Evolutionary conservation across 2,329 filamentous ascomycete species (phyloP).

Genomic region (Aquanectria penicillioides): DNA sequence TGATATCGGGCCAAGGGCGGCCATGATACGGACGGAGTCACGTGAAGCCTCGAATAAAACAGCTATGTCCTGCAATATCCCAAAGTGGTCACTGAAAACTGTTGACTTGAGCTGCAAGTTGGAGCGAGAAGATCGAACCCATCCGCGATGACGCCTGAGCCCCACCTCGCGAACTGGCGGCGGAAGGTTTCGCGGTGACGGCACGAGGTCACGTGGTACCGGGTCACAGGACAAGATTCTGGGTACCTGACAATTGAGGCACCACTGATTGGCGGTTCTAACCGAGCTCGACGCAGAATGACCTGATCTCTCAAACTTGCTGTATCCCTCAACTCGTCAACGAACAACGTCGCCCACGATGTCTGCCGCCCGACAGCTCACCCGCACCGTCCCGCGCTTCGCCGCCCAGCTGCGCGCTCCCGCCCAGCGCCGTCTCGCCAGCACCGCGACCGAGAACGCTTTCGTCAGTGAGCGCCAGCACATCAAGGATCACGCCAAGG

Average conservation of each 20-base stretch:
- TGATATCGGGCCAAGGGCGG: no score
- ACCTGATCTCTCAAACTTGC: constrained; percentile 46
- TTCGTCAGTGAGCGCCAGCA: constrained; percentile 93
- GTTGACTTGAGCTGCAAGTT: no score
- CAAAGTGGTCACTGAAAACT: no score
- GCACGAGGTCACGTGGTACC: constrained; percentile 45
- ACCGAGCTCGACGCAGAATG: constrained; percentile 48
- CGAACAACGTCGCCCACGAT: constrained; percentile 57
- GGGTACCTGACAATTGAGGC: constrained; percentile 46
- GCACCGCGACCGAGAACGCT: constrained; percentile 82
- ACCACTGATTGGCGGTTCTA: constrained; percentile 43
- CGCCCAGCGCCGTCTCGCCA: constrained; percentile 77
- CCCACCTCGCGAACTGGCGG: constrained; percentile 26
- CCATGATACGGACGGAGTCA: no score
- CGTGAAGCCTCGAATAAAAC: no score
- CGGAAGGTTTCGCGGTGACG: constrained; percentile 26
- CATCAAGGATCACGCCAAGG: constrained; percentile 89
- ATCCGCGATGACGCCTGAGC: constrained; percentile 5
- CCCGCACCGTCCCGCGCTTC: constrained; percentile 72
- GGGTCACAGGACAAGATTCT: constrained; percentile 14
- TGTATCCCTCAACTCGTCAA: constrained; percentile 35
- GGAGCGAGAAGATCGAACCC: neutral
- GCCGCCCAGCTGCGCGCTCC: constrained; percentile 67
- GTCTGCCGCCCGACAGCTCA: constrained; percentile 70
- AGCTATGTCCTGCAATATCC: no score